Evolutionary conservation across 805 yeast genomes (phyloP).

Genomic region (Pichia eremophila): DNA sequence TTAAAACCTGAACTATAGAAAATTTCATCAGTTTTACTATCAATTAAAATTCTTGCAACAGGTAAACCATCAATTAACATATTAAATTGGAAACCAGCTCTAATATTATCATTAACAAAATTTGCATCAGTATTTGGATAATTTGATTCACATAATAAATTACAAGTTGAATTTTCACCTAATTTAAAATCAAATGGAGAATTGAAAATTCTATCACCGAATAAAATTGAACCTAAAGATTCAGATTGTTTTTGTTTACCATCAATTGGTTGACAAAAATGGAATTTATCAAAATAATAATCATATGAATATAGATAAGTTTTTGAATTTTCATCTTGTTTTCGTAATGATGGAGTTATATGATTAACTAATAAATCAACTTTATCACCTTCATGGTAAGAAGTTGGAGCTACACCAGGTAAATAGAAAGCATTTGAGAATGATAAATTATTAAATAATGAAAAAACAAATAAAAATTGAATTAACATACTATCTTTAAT

Average conservation of each 20-base stretch:
- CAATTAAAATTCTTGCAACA: conserved; percentile 59
- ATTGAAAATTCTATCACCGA: conserved; percentile 91
- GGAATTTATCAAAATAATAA: conserved; percentile 75
- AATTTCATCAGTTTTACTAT: conserved; percentile 46
- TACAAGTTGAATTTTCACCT: conserved; percentile 66
- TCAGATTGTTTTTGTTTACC: conserved; percentile 72
- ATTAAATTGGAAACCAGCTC: conserved; percentile 77
- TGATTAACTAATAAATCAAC: conserved; percentile 83
- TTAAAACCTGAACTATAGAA: conserved; percentile 78
- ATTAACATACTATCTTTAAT: background rate
- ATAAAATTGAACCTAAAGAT: conserved; percentile 83
- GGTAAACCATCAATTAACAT: conserved; percentile 96
- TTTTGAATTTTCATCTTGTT: conserved; percentile 33
- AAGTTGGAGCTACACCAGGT: conserved; percentile 95
- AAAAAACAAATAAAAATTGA: background rate
- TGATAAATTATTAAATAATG: background rate
- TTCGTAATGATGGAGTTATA: conserved; percentile 64
- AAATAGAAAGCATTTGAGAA: conserved; percentile 50
- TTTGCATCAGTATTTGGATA: conserved; percentile 60
- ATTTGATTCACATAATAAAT: conserved; percentile 47
- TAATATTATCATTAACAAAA: conserved; percentile 70
- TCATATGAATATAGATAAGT: conserved; percentile 66
- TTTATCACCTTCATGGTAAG: conserved; percentile 61
- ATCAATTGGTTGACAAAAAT: conserved; percentile 69
- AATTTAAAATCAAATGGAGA: conserved; percentile 80